A percentile compares a stretch with the other conserved stretches of the same genome.
phyloP scores from a whole-genome alignment of 371 early-diverging fungal genomes.

The Capniomyces stellatus region DNA sequence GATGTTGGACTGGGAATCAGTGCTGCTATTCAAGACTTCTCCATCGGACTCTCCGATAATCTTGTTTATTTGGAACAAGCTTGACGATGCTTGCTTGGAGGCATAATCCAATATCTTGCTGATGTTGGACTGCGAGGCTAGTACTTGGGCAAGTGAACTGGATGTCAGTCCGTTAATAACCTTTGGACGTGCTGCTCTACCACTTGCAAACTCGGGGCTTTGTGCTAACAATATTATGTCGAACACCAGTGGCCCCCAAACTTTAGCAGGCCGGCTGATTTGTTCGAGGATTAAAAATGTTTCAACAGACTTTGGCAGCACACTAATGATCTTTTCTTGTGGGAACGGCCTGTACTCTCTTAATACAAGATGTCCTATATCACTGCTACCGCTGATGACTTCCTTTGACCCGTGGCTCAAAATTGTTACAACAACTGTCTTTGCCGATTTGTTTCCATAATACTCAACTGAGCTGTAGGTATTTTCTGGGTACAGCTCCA shows the following conservation, averaged over 20 bases:
- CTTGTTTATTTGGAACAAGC: neutral
- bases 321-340: conserved; percentile 29
- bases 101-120: neutral
- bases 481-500: neutral
- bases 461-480: neutral
- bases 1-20: conserved; percentile 12
- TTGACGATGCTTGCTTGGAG: neutral
- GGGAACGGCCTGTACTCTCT: conserved; percentile 46
- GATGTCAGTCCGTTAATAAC: conserved; percentile 29
- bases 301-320: conserved; percentile 35
- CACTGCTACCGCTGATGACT: neutral
- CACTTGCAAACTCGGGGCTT: conserved; percentile 6
- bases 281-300: conserved; percentile 51
- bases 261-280: conserved; percentile 33
- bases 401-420: neutral
- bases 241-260: conserved; percentile 61
- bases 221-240: conserved; percentile 41
- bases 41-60: no score
- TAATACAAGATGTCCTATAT: conserved; percentile 36
- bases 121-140: neutral
- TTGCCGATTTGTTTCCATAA: neutral
- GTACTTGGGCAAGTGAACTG: conserved; percentile 9
- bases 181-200: neutral
- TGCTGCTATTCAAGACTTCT: neutral
- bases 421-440: neutral